Evolutionary conservation across 2,329 filamentous ascomycete genomes (phyloP).

Genomic region (Ceratocystis eucalypticola): DNA sequence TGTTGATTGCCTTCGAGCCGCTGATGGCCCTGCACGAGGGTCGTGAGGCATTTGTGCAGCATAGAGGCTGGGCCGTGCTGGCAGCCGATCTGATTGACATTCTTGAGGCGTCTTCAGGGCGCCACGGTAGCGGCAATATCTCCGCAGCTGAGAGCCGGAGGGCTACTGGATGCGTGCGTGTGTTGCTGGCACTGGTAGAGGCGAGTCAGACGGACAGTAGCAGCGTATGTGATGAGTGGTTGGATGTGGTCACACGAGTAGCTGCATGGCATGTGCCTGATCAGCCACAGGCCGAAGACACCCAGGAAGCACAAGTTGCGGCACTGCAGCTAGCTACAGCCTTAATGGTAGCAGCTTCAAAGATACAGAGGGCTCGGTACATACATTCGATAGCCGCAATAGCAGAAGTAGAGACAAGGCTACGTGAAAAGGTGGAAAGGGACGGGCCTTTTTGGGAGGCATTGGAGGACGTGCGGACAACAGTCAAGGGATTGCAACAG

Average conservation of each 20-base stretch:
- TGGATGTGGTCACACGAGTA: slow-evolving; percentile 39
- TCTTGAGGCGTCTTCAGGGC: slow-evolving; percentile 25
- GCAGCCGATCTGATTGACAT: slow-evolving; percentile 36
- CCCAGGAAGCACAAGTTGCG: slow-evolving; percentile 40
- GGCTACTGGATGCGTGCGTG: slow-evolving; percentile 42
- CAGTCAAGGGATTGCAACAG: slow-evolving; percentile 23
- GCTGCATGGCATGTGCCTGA: slow-evolving; percentile 35
- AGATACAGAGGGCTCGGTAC: slow-evolving; percentile 38
- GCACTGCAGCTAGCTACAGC: slow-evolving; percentile 42
- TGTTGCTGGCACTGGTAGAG: slow-evolving; percentile 41
- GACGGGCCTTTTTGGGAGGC: slow-evolving; percentile 29
- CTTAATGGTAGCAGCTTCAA: slow-evolving; percentile 35
- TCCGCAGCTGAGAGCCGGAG: slow-evolving; percentile 29
- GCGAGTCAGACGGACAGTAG: slow-evolving; percentile 26
- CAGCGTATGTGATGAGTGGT: slow-evolving; percentile 41
- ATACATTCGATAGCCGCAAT: slow-evolving; percentile 39
- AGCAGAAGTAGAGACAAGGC: slow-evolving; percentile 33
- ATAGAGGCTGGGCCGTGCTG: slow-evolving; percentile 42
- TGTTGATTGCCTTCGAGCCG: slow-evolving; percentile 47
- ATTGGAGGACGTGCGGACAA: slow-evolving; percentile 34
- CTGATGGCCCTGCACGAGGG: slow-evolving; percentile 38
- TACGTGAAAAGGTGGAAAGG: slow-evolving; percentile 27
- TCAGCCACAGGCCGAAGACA: slow-evolving; percentile 21
- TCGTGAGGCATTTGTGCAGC: slow-evolving; percentile 33
- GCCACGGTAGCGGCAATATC: slow-evolving; percentile 19